Evolutionary conservation across 768 basidiomycete genomes (phyloP), one percentile per base, ranked within the genome.

Genomic region (Brasilioporus rufonigricans): DNA sequence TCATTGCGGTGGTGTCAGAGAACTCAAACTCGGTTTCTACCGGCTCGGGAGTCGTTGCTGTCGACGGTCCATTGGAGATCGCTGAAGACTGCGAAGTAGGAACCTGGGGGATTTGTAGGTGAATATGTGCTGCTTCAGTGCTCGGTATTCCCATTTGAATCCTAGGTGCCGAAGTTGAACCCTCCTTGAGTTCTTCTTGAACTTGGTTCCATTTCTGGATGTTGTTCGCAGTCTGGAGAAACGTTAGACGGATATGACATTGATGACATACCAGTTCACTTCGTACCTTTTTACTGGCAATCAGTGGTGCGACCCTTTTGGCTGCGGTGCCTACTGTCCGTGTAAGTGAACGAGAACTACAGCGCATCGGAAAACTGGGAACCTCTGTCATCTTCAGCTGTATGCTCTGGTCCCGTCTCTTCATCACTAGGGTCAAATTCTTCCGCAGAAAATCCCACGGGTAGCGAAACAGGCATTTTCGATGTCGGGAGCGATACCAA

Each of bases 171-270:
- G 65, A 43, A 56, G 63, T 66, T 31, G 73, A 53, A 40, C 76
- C 71, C 56, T 82, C 77, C 33, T 80, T 82, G 47, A 97, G 79
- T 64, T 93, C 95, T 72, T 87, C 88, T 72, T 96, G 92, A 11
- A 95, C 91, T 74, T 87, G 88, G 68, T 95, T 98, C 97, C 96
- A 99, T 69, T 98, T 98, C 64, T 81, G 86, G 67, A 99, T 98
- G 64, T 94, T 93, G 69, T 82, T 89, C 46, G 82, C 89, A 43
- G 86, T 90, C 92, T 97, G 67, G 39, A 49, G 9, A 45, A 16
- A 55, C 26, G 49, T 59, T 41, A 63, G n/a, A 31, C 48, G n/a
- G 45, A 18, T 9, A 23, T 10, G 21, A 18, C 16, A 29, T 45
- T 14, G 19, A 43, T 8, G 6, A 48, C 12, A 27, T 36, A 23